A percentile compares a stretch with the other conserved stretches of the same genome.
These are phyloP conservation scores for Stentor coeruleus DNA, from an alignment of 73 alveolate genomes.

Conservation along the genomic window DNA sequence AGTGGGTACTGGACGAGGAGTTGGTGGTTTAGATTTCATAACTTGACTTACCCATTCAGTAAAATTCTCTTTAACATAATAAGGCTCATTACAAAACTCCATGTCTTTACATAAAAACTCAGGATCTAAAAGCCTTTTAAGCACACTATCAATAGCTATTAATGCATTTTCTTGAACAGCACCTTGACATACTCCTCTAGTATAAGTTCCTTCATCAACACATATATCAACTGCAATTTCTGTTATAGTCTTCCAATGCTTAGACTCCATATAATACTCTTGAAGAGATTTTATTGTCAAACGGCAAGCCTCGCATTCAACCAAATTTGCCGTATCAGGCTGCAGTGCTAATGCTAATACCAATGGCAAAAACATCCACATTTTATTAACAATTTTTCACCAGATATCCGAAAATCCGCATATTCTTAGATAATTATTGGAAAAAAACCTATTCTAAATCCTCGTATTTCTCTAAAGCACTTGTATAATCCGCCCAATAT, in stretches of 20 bases:
- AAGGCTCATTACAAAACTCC: slow-evolving; percentile 10
- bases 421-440: no score
- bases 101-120: background rate
- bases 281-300: background rate
- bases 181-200: slow-evolving; percentile 5
- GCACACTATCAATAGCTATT: background rate
- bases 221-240: slow-evolving; percentile 14
- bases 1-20: slow-evolving; percentile 7
- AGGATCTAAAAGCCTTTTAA: background rate
- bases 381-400: no score
- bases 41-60: slow-evolving; percentile 26
- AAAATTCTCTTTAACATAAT: slow-evolving; percentile 18
- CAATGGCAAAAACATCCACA: background rate
- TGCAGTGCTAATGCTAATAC: background rate
- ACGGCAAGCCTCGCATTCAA: slow-evolving; percentile 20
- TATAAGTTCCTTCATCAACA: background rate
- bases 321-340: background rate
- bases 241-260: background rate
- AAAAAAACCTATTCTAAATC: background rate
- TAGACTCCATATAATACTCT: background rate
- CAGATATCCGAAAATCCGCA: no score
- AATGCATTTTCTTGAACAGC: background rate
- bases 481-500: background rate
- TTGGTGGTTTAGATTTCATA: background rate
- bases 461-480: background rate